These are phyloP conservation scores for Pseudogymnoascus sp. DNA, from an alignment of 2,329 filamentous ascomycete species.

Conservation along the genomic window DNA sequence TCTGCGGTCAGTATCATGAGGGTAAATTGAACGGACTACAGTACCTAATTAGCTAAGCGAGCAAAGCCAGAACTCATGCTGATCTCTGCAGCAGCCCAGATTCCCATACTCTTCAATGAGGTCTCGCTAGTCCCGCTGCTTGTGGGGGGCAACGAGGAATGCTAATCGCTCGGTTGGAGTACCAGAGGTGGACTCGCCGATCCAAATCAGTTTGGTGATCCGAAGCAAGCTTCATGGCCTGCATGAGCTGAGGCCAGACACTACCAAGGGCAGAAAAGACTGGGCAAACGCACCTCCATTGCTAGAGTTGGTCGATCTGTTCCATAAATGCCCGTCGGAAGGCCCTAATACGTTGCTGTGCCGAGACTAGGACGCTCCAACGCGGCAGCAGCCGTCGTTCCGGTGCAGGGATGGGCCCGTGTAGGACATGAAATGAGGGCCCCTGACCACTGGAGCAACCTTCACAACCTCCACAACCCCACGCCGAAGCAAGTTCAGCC, in stretches of 20 bases:
- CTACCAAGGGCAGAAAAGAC: background rate
- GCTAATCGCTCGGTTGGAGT: background rate
- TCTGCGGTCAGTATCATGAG: background rate
- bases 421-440: conserved; percentile 4
- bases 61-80: background rate
- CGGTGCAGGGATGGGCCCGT: conserved; percentile 8
- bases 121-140: background rate
- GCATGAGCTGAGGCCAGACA: conserved; percentile 6
- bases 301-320: background rate
- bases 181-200: background rate
- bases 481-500: background rate
- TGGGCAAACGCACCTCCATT: background rate
- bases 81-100: background rate
- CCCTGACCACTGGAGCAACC: background rate
- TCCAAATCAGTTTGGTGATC: conserved; percentile 1
- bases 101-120: background rate
- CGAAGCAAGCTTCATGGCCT: background rate
- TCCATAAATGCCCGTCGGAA: background rate
- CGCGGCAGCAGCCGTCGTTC: conserved; percentile 8
- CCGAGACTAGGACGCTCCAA: background rate
- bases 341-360: background rate
- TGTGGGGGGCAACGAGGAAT: background rate
- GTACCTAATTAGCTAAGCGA: background rate
- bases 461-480: background rate
- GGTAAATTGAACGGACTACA: background rate